phyloP scores from a whole-genome alignment of 768 basidiomycete species.

The Leccinum rimulosum region DNA sequence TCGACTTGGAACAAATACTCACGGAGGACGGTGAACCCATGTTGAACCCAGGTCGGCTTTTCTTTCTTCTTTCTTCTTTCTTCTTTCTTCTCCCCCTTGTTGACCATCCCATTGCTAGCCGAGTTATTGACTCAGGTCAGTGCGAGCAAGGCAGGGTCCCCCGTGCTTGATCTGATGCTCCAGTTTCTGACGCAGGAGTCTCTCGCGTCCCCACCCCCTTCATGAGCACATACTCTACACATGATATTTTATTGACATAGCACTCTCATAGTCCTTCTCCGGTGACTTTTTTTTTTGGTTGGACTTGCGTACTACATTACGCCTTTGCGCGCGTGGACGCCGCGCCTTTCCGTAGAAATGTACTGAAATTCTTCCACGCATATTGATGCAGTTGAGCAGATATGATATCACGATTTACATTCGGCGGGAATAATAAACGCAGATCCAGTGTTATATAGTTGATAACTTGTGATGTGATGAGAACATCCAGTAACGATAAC shows the following conservation, averaged over 20 bases:
- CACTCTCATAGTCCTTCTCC: conserved; percentile 17
- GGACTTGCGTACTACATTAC: conserved; percentile 24
- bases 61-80: background rate
- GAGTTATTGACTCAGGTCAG: conserved; percentile 63
- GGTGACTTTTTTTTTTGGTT: conserved; percentile 9
- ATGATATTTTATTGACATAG: conserved; percentile 20
- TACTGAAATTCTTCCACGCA: conserved; percentile 10
- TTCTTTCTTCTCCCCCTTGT: background rate
- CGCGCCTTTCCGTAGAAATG: conserved; percentile 11
- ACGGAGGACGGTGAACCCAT: conserved; percentile 66
- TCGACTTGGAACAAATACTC: conserved; percentile 52
- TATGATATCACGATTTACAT: conserved; percentile 22
- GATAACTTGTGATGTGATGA: conserved; percentile 1
- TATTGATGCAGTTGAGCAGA: conserved; percentile 6
- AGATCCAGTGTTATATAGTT: conserved; percentile 27
- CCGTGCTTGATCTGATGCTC: conserved; percentile 30
- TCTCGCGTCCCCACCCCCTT: conserved; percentile 67
- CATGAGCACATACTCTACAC: conserved; percentile 35
- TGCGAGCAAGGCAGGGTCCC: conserved; percentile 13
- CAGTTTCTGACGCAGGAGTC: conserved; percentile 46
- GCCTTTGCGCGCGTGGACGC: conserved; percentile 17
- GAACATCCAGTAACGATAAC: conserved; percentile 25
- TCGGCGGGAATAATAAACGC: background rate
- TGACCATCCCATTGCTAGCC: conserved; percentile 29
- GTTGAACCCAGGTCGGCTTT: conserved; percentile 60